A percentile compares a stretch with the other conserved stretches of the same genome.
Evolutionary conservation across 805 yeast species (phyloP).

Genomic region (Candida suzukii): DNA sequence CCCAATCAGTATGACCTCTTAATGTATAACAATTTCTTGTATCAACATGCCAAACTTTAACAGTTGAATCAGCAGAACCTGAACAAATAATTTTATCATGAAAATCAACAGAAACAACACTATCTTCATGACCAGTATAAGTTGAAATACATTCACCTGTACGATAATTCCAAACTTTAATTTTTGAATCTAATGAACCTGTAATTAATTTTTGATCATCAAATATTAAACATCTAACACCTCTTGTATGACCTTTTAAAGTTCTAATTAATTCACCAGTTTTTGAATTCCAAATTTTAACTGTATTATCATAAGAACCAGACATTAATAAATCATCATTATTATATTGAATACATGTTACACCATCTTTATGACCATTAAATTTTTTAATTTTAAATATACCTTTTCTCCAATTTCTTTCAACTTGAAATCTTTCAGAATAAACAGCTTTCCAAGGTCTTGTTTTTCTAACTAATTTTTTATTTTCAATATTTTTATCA

Average conservation of each 20-base stretch:
- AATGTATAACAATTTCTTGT: conserved; percentile 87
- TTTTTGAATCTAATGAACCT: conserved; percentile 86
- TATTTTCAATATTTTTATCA: conserved; percentile 8
- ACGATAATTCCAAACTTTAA: conserved; percentile 92
- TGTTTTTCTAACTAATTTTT: conserved; percentile 29
- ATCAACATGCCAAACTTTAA: conserved; percentile 95
- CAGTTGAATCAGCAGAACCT: conserved; percentile 88
- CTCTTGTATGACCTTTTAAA: conserved; percentile 83
- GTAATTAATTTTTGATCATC: conserved; percentile 87
- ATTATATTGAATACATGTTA: conserved; percentile 81
- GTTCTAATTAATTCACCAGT: conserved; percentile 72
- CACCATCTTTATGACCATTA: conserved; percentile 80
- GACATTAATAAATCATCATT: conserved; percentile 72
- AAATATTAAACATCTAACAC: conserved; percentile 77
- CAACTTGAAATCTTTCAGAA: conserved; percentile 84
- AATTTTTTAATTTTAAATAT: conserved; percentile 55
- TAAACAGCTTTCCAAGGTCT: conserved; percentile 97
- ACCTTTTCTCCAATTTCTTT: conserved; percentile 92
- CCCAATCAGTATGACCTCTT: conserved; percentile 91
- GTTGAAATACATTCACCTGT: conserved; percentile 94
- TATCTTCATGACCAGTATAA: conserved; percentile 85
- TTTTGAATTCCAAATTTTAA: conserved; percentile 88
- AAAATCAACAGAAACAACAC: conserved; percentile 81
- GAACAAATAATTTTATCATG: conserved; percentile 75
- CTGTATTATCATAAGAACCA: conserved; percentile 86